Percentiles rank a stretch among this genome's conserved stretches.
phyloP scores from a whole-genome alignment of 169 alveolate species.

The Eimeria falciformis region DNA sequence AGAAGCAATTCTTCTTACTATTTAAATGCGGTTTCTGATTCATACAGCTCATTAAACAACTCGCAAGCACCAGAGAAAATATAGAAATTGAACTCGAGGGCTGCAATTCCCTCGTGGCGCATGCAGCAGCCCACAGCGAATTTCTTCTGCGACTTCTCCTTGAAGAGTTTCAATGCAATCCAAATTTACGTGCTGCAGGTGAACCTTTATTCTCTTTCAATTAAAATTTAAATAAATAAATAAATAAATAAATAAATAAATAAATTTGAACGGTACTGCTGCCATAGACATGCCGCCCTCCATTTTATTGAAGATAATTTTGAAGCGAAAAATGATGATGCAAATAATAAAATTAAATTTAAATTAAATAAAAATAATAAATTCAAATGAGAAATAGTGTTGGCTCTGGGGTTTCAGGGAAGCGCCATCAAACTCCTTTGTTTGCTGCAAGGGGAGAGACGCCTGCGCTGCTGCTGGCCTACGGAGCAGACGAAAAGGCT shows the following conservation, averaged over 20 bases:
- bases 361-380: no score
- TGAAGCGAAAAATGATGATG: no score
- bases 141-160: neutral
- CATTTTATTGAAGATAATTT: no score
- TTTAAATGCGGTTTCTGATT: no score
- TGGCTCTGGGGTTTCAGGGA: no score
- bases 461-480: neutral
- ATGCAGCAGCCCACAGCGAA: slow-evolving; percentile 12
- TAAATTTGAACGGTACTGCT: no score
- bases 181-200: slow-evolving; percentile 35
- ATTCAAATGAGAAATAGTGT: no score
- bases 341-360: no score
- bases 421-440: slow-evolving; percentile 41
- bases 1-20: neutral
- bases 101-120: neutral
- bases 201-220: no score
- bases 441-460: slow-evolving; percentile 60
- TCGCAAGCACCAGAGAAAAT: neutral
- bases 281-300: no score
- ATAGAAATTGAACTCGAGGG: slow-evolving; percentile 4
- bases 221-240: no score
- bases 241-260: no score
- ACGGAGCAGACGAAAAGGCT: slow-evolving; percentile 56
- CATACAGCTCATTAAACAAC: slow-evolving; percentile 22
- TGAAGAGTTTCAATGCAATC: neutral